Base-by-base conservation (phyloP, 805 yeast species). In the Candida xyloterini region DNA sequence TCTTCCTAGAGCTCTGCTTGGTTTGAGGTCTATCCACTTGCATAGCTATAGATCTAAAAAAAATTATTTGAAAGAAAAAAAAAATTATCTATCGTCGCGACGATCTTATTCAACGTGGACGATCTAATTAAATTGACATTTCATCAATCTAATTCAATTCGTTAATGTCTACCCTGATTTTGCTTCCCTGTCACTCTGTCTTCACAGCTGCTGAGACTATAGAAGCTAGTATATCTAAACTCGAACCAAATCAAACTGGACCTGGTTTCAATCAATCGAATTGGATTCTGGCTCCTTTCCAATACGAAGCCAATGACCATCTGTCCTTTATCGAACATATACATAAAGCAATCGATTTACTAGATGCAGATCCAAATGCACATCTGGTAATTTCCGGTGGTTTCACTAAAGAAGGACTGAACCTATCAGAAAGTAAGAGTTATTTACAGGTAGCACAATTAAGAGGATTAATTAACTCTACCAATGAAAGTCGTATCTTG, bases 1-100 rank as follows among this genome's bases (percentile, higher is more conserved):
- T 95, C 68, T 93, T 93, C 56, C 98, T 75, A 7, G 96, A 88
- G 4, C 84, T 57, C 64, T 90, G 96, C 30, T 67, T 67, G 51
- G 70, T 73, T 51, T 74, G 79, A 15, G 42, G 42, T 18, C 42
- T 33, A 24, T 39, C 42, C 32, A 39, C 29, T 32, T 38, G 36
- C 42, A 38, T 35, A 26, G 37, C 33, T 36, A 16, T 15, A 21
- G 40, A 39, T 28, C 38, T 29, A 30, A 35, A 36, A 35, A 36
- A 36, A 27, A 18, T 31, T 35, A 23, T 31, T 35, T 7, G 9
- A 14, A 4, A 18, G 25, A 37, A 32, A 37, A 41, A 41, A 42
- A 23, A 14, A 21, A 21, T 21, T 36, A 3, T 21, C 5, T 14
- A 14, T 23, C 28, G 38, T 34, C 42, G 36, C 42, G 42, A 31